A percentile compares a stretch with the other conserved stretches of the same genome.
phyloP scores from a whole-genome alignment of 2,329 filamentous ascomycete genomes.

The Juglanconis juglandina region DNA sequence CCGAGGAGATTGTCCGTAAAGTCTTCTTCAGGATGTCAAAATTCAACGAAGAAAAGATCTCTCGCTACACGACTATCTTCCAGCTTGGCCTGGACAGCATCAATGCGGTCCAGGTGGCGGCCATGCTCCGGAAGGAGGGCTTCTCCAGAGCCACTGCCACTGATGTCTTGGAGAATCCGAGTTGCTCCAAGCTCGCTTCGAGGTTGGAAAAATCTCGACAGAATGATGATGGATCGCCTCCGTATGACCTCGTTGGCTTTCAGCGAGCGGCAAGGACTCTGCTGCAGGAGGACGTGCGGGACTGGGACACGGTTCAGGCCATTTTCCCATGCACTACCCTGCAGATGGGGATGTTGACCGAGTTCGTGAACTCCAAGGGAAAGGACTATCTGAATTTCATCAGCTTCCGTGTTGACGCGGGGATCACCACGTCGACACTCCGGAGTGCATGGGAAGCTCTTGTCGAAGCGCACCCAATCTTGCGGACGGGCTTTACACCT shows the following conservation, averaged over 20 bases:
- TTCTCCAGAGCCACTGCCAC: constrained; percentile 56
- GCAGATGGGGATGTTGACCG: constrained; percentile 75
- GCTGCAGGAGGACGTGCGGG: constrained; percentile 23
- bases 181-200: constrained; percentile 36
- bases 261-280: constrained; percentile 28
- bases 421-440: constrained; percentile 39
- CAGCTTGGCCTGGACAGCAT: constrained; percentile 90
- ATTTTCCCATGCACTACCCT: constrained; percentile 75
- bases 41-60: constrained; percentile 47
- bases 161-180: constrained; percentile 68
- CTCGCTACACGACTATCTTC: constrained; percentile 69
- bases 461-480: constrained; percentile 59
- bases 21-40: constrained; percentile 59
- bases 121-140: constrained; percentile 58
- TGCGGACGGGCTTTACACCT: constrained; percentile 70
- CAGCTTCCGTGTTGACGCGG: constrained; percentile 44
- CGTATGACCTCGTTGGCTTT: constrained; percentile 42
- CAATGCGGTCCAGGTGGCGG: constrained; percentile 75
- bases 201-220: background rate
- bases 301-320: constrained; percentile 43
- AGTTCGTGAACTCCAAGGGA: constrained; percentile 66
- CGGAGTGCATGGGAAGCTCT: constrained; percentile 57
- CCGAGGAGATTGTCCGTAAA: constrained; percentile 51
- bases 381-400: constrained; percentile 73
- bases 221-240: background rate